Percentiles rank a stretch among this genome's conserved stretches.
Conservation (phyloP, 2,329 filamentous ascomycete genomes). For the Hypoxylon sp. region DNA sequence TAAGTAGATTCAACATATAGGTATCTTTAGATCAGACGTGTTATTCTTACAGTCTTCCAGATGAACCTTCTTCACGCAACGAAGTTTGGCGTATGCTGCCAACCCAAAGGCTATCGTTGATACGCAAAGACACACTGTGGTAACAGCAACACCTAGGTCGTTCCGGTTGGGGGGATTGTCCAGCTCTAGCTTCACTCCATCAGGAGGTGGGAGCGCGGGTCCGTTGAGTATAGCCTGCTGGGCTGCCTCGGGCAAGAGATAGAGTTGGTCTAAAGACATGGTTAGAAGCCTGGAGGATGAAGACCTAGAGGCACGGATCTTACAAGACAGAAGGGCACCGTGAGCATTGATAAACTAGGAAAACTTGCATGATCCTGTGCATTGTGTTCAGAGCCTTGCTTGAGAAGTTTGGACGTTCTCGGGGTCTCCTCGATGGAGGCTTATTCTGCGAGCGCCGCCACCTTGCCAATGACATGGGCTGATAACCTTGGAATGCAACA, state of each 20-base stretch:
- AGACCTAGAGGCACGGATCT: not conserved
- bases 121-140: constrained; percentile 11
- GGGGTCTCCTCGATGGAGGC: not conserved
- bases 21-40: too few species aligned
- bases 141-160: not conserved
- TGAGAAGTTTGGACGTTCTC: too few species aligned
- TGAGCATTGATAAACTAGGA: not conserved
- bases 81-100: constrained; percentile 12
- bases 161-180: constrained; percentile 22
- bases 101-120: constrained; percentile 9
- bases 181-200: constrained; percentile 16
- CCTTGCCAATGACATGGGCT: not conserved
- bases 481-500: too few species aligned
- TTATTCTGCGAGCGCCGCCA: not conserved
- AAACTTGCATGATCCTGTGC: not conserved
- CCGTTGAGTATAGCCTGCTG: constrained; percentile 12
- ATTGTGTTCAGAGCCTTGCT: not conserved
- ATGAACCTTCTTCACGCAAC: constrained; percentile 7
- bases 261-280: constrained; percentile 3
- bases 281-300: not conserved
- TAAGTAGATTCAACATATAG: not conserved
- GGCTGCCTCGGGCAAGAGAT: not conserved
- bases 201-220: constrained; percentile 23
- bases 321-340: not conserved
- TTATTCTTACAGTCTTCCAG: constrained; percentile 19